Evolutionary conservation across 306 rosid genomes (phyloP).

Genomic region (cucumber (Cucumis sativus)): DNA sequence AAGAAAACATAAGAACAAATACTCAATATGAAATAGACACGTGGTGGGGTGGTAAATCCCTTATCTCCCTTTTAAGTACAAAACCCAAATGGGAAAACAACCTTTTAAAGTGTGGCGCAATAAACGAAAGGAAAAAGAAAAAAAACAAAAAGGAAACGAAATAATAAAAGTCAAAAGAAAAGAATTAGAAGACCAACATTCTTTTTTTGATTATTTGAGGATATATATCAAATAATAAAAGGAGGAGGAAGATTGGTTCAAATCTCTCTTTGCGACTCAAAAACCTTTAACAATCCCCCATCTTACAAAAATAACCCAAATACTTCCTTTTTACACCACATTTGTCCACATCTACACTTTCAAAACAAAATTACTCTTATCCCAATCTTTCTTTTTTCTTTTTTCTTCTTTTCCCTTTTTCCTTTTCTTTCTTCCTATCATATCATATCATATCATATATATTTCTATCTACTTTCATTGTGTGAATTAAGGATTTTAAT

Average conservation of each 20-base stretch:
- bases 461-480: background rate
- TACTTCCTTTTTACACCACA: background rate
- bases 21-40: background rate
- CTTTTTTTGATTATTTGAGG: background rate
- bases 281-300: background rate
- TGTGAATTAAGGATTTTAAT: background rate
- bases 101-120: background rate
- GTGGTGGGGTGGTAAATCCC: background rate
- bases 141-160: background rate
- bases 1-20: background rate
- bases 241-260: background rate
- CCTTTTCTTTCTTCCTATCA: background rate
- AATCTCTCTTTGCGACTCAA: background rate
- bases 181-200: background rate
- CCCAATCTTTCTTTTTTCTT: background rate
- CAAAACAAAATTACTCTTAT: background rate
- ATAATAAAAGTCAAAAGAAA: background rate
- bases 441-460: background rate
- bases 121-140: background rate
- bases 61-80: background rate
- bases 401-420: background rate
- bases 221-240: too few relatives aligned
- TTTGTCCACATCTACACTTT: background rate
- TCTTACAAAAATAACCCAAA: background rate
- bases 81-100: constrained; percentile 2